These are phyloP conservation scores for Gracilaria caudata DNA, from an alignment of 23 red algal genomes.

Conservation along the genomic window DNA sequence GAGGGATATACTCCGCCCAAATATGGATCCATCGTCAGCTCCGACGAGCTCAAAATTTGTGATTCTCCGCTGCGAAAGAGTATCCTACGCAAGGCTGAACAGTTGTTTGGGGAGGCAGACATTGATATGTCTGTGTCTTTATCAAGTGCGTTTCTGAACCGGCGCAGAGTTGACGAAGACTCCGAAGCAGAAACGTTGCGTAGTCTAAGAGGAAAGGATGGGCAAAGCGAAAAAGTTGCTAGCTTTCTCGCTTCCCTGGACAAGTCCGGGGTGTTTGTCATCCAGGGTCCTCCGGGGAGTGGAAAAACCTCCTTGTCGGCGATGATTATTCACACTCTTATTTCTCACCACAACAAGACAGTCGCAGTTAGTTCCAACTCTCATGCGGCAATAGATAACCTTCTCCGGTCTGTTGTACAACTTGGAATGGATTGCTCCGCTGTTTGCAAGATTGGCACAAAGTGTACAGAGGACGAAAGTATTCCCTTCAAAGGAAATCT, in stretches of 20 bases:
- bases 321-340: conserved; percentile 61
- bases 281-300: conserved; percentile 90
- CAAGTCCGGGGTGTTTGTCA: conserved; percentile 57
- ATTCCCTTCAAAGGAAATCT: conserved; percentile 45
- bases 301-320: conserved; percentile 83
- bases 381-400: conserved; percentile 90
- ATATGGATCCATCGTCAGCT: conserved; percentile 45
- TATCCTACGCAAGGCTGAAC: conserved; percentile 44
- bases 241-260: conserved; percentile 57
- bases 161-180: conserved; percentile 39
- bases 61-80: conserved; percentile 52
- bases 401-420: conserved; percentile 58
- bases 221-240: conserved; percentile 22
- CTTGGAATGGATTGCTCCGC: conserved; percentile 17
- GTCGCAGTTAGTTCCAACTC: conserved; percentile 84
- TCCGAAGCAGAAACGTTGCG: not conserved
- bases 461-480: conserved; percentile 13
- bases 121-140: conserved; percentile 9
- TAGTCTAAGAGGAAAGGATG: not conserved
- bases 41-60: conserved; percentile 61
- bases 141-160: conserved; percentile 36
- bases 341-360: conserved; percentile 54
- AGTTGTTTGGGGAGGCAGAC: not conserved
- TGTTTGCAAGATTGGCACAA: conserved; percentile 59
- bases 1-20: conserved; percentile 27